phyloP scores from a whole-genome alignment of 176 grass and related monocot genomes.

The Microstegium vimineum region DNA sequence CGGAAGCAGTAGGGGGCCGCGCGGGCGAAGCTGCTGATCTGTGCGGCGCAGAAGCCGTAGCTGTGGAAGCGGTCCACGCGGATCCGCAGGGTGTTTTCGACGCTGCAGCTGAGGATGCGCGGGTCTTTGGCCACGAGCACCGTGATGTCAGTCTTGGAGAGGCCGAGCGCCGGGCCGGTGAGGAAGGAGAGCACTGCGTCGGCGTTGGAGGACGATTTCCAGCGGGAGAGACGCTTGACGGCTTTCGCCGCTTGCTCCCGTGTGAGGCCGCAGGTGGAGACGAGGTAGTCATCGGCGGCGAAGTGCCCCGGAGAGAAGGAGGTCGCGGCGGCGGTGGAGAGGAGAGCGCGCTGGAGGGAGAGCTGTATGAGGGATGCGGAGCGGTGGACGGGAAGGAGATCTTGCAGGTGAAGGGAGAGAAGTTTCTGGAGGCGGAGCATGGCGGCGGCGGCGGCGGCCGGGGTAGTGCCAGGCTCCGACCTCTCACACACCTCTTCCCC shows the following conservation, averaged over 20 bases:
- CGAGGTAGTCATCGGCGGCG: constrained; percentile 32
- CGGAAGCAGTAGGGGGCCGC: background rate
- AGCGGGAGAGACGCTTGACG: background rate
- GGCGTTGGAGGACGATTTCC: constrained; percentile 17
- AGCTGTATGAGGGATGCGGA: background rate
- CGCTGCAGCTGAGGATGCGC: constrained; percentile 34
- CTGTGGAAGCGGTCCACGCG: constrained; percentile 11
- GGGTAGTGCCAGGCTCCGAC: background rate
- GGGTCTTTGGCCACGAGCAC: constrained; percentile 21
- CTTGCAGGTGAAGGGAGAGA: background rate
- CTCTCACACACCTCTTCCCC: background rate
- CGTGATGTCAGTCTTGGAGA: constrained; percentile 37
- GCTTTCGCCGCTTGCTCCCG: constrained; percentile 8
- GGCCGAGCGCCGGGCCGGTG: constrained; percentile 19
- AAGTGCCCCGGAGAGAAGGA: background rate
- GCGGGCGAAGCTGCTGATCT: constrained; percentile 17
- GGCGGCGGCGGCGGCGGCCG: background rate
- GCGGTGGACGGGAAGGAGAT: background rate
- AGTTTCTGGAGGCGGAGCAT: background rate
- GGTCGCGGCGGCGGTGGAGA: background rate
- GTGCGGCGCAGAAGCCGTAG: constrained; percentile 28
- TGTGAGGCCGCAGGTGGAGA: constrained; percentile 40
- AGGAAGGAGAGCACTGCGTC: constrained; percentile 39
- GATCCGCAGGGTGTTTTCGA: constrained; percentile 37
- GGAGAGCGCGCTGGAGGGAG: background rate